These are phyloP conservation scores for Aschersonia sp. DNA, from an alignment of 2,329 filamentous ascomycete species.

Conservation along the genomic window DNA sequence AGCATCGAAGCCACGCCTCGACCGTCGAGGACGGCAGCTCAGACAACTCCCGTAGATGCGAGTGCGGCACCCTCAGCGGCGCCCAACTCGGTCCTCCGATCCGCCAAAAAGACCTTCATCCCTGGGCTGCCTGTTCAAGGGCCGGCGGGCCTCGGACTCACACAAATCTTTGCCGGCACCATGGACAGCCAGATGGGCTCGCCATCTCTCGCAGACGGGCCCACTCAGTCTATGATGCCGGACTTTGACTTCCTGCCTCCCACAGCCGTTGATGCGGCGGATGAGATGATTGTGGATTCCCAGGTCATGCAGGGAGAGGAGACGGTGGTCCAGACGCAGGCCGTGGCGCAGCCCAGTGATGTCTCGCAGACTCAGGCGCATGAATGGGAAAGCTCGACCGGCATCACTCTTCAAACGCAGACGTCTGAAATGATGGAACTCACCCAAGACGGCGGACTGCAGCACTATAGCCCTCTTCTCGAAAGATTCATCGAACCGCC, in stretches of 20 bases:
- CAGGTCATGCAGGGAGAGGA: conserved; percentile 14
- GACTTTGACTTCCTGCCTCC: conserved; percentile 44
- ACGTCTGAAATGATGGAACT: conserved; percentile 56
- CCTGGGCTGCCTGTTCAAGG: conserved; percentile 49
- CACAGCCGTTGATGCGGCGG: conserved; percentile 37
- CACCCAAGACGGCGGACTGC: conserved; percentile 70
- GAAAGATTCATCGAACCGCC: conserved; percentile 51
- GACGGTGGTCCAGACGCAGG: conserved; percentile 11
- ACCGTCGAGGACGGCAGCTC: conserved; percentile 21
- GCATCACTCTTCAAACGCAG: conserved; percentile 38
- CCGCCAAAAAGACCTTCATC: conserved; percentile 54
- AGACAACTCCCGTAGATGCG: conserved; percentile 27
- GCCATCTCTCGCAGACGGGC: conserved; percentile 9
- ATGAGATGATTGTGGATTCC: conserved; percentile 35
- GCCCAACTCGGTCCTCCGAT: conserved; percentile 52
- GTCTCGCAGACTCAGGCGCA: conserved; percentile 47
- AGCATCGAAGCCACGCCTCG: conserved; percentile 32
- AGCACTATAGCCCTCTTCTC: conserved; percentile 56
- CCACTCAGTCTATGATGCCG: conserved; percentile 37
- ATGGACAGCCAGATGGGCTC: conserved; percentile 45
- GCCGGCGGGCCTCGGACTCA: conserved; percentile 57
- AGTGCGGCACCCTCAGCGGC: conserved; percentile 33
- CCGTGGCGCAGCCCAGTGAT: conserved; percentile 30
- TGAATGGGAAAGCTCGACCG: conserved; percentile 41
- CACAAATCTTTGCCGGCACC: conserved; percentile 82